Percentiles rank a stretch among this genome's conserved stretches.
phyloP scores from a whole-genome alignment of 345 rosid species.

The Citrus trifoliata region DNA sequence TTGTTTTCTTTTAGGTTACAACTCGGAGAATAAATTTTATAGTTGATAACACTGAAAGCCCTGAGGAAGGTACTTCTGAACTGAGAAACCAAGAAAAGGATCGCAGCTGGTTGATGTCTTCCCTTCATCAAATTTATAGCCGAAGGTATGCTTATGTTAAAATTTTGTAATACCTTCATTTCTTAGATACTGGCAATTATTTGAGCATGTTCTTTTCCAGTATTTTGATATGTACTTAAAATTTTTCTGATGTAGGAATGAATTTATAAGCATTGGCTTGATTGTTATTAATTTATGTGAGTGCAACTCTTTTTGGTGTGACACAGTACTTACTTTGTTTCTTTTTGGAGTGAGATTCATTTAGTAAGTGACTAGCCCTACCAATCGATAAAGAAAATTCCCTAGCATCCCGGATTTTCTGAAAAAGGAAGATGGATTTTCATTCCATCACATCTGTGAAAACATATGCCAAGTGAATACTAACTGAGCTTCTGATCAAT shows the following conservation, averaged over 20 bases:
- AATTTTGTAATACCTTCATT: neutral
- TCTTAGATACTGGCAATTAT: neutral
- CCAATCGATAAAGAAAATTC: neutral
- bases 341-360: neutral
- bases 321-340: neutral
- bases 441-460: no score
- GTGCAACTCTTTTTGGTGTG: neutral
- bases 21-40: slow-evolving; percentile 89
- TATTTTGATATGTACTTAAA: neutral
- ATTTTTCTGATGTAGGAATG: neutral
- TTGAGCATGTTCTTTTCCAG: neutral
- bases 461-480: neutral
- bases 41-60: slow-evolving; percentile 57
- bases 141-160: slow-evolving; percentile 47
- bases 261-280: neutral
- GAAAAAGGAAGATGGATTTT: neutral
- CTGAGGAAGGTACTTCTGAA: slow-evolving; percentile 42
- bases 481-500: neutral
- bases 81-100: slow-evolving; percentile 63
- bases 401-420: neutral
- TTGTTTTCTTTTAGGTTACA: slow-evolving; percentile 59
- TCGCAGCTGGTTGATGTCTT: slow-evolving; percentile 80
- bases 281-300: neutral
- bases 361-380: neutral
- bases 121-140: slow-evolving; percentile 94